Percentiles rank a stretch among this genome's conserved stretches.
Evolutionary conservation across 2,329 filamentous ascomycete species (phyloP).

Genomic region (Diaporthe sp.): DNA sequence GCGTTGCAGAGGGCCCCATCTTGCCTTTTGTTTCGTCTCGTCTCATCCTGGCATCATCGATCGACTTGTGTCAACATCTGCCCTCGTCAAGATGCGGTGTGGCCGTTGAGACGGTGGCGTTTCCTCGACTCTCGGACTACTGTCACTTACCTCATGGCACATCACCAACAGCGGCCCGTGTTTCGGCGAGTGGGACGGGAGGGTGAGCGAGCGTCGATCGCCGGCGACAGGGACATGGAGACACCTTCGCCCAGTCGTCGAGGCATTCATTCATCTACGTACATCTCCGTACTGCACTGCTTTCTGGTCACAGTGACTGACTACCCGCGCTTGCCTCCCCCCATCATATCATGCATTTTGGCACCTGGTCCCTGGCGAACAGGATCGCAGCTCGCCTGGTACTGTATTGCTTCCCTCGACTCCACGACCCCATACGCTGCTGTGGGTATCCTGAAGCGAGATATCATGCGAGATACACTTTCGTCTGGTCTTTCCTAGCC

Average conservation of each 20-base stretch:
- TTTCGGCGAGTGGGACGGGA: constrained; percentile 36
- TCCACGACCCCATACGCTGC: not conserved
- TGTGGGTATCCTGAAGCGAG: constrained; percentile 1
- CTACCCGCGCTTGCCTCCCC: not conserved
- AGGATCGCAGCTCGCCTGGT: not conserved
- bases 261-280: not conserved
- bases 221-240: constrained; percentile 25
- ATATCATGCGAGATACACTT: constrained; percentile 36
- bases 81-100: constrained; percentile 20
- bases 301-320: not conserved
- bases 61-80: constrained; percentile 8
- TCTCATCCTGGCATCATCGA: constrained; percentile 15
- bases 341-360: not conserved
- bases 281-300: not conserved
- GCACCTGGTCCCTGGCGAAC: not conserved
- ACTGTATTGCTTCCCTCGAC: not conserved
- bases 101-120: constrained; percentile 18
- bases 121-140: not conserved
- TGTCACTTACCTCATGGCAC: not conserved
- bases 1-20: not conserved
- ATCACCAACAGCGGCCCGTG: constrained; percentile 31
- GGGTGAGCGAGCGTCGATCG: not conserved
- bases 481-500: constrained; percentile 21
- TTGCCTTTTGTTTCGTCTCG: constrained; percentile 23
- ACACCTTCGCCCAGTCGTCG: not conserved